Evolutionary conservation across 2,329 filamentous ascomycete species (phyloP).

Genomic region (Ceratocystis eucalypticola): DNA sequence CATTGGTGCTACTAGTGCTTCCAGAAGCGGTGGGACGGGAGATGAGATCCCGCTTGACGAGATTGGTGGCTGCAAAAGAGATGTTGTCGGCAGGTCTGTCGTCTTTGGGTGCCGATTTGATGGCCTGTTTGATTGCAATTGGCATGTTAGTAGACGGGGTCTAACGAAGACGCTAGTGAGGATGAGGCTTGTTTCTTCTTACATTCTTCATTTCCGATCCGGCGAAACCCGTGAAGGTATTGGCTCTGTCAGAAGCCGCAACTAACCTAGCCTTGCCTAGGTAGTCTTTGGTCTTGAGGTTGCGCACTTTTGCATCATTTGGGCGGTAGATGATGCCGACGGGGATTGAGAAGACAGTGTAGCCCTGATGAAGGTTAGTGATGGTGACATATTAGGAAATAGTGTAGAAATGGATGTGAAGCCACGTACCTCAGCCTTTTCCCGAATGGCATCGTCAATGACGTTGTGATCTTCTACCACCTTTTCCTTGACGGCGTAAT

Average conservation of each 20-base stretch:
- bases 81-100: conserved; percentile 73
- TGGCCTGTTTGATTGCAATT: conserved; percentile 29
- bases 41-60: conserved; percentile 68
- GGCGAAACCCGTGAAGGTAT: conserved; percentile 70
- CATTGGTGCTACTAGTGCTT: conserved; percentile 29
- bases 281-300: conserved; percentile 94
- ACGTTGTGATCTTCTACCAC: conserved; percentile 93
- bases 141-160: conserved; percentile 9
- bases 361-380: conserved; percentile 46
- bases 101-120: conserved; percentile 48
- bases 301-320: conserved; percentile 96
- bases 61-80: conserved; percentile 82
- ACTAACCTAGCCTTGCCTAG: conserved; percentile 90
- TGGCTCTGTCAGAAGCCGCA: conserved; percentile 67
- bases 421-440: conserved; percentile 65
- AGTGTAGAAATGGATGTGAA: background rate
- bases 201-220: conserved; percentile 67
- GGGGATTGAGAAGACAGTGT: conserved; percentile 96
- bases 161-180: conserved; percentile 3
- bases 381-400: conserved; percentile 23
- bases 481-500: conserved; percentile 88
- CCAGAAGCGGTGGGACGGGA: conserved; percentile 57
- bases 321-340: conserved; percentile 91
- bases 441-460: conserved; percentile 89
- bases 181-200: conserved; percentile 23